Evolutionary conservation across 2,329 filamentous ascomycete species (phyloP), one percentile per base, ranked within the genome.

Genomic region (Diaporthe sp.): DNA sequence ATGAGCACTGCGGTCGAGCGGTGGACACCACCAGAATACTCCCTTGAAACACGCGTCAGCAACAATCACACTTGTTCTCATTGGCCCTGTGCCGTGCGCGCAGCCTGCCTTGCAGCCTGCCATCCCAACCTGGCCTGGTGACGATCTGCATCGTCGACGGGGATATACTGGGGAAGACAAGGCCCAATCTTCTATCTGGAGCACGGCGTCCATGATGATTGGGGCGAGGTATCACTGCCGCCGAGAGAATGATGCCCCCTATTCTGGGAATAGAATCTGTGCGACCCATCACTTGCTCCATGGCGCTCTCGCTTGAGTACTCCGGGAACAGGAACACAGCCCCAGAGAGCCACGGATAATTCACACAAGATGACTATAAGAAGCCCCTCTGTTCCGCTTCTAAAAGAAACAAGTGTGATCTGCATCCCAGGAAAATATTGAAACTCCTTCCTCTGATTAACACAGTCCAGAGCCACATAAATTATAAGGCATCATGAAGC

Each of bases 11-110:
- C 61, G 61, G 61, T 17, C 27, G 6, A 32, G 42, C 42, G 42
- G 61, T 65, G 61, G 61, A 47, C 59, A 22, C 59, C 39, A 47
- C 59, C 42, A 65, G 27, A 32, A 50, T 13, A 35, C 1, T 25
- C 12, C 42, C 61, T 65, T 65, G 19, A 30, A 47, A 65, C 39
- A 22, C 61, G 61, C 61, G 42, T 65, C 61, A 65, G 61, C 61
- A 35, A 44, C 19, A 50, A 65, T 65, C 42, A n/a, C 19, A 35
- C 27, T 44, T 5, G 25, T 35, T 10, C 61, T 25, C 61, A 65
- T 65, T 65, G 61, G 61, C 42, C n/a, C 19, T 35, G 39, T 15
- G 61, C 61, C 61, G 50, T 44, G 42, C 25, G 17, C 39, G 27
- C 58, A 63, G 58, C 58, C 55, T 59, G 32, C 32, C 55, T 59